Conservation (phyloP, 768 basidiomycete genomes). For the Butyriboletus loyo region DNA sequence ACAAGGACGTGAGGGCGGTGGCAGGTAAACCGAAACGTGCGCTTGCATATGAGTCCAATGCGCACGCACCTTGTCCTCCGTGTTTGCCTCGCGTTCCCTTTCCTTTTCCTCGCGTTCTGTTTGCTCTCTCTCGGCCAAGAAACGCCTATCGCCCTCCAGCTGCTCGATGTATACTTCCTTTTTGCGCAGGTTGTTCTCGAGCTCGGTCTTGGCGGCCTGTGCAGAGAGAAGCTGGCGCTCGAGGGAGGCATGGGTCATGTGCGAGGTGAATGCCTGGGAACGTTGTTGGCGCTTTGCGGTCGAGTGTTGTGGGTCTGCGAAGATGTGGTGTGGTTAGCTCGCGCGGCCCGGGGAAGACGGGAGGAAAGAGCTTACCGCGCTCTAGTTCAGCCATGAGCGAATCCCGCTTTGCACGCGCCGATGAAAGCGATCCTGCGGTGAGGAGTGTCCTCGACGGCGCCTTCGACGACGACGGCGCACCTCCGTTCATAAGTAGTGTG, state of each 20-base stretch:
- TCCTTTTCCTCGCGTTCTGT: slow-evolving; percentile 70
- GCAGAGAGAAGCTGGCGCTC: slow-evolving; percentile 66
- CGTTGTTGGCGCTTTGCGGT: slow-evolving; percentile 67
- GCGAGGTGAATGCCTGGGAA: slow-evolving; percentile 56
- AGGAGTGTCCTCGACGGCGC: slow-evolving; percentile 6
- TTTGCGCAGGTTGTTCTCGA: slow-evolving; percentile 68
- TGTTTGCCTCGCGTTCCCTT: slow-evolving; percentile 44
- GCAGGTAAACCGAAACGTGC: neutral
- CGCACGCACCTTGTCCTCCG: slow-evolving; percentile 58
- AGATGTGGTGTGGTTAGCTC: neutral
- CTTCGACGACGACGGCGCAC: slow-evolving; percentile 15
- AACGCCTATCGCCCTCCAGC: slow-evolving; percentile 68
- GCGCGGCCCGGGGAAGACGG: neutral
- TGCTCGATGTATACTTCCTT: slow-evolving; percentile 59
- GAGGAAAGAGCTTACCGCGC: slow-evolving; percentile 40
- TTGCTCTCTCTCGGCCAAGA: slow-evolving; percentile 63
- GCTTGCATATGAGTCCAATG: neutral
- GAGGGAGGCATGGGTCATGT: slow-evolving; percentile 58
- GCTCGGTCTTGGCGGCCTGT: slow-evolving; percentile 58
- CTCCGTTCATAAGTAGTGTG: slow-evolving; percentile 15
- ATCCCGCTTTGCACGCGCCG: slow-evolving; percentile 48
- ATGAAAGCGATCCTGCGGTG: slow-evolving; percentile 8
- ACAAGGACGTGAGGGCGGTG: neutral
- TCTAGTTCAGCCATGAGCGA: slow-evolving; percentile 67
- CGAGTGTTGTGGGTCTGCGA: slow-evolving; percentile 60